Conservation (phyloP, 345 rosid genomes). For the Brassica incana region DNA sequence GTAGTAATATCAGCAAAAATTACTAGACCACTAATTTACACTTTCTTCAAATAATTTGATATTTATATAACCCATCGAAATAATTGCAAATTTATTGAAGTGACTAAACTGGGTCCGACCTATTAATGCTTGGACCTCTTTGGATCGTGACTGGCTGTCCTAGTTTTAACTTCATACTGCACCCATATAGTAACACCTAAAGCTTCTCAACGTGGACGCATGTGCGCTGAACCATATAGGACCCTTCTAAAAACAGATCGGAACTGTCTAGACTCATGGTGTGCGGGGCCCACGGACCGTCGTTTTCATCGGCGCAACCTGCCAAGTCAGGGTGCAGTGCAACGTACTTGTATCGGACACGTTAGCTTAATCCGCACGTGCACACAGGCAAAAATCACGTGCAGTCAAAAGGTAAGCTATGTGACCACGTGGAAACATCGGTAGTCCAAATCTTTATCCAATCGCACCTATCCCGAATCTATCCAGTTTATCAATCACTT, state of each 20-base stretch:
- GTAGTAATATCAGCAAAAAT: too few species aligned
- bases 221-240: constrained; percentile 30
- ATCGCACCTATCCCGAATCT: constrained; percentile 19
- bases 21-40: too few species aligned
- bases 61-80: not conserved
- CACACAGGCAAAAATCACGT: constrained; percentile 49
- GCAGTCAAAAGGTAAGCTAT: constrained; percentile 53
- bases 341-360: constrained; percentile 32
- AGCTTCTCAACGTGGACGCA: constrained; percentile 38
- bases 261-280: constrained; percentile 32
- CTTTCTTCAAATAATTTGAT: too few species aligned
- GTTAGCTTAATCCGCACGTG: constrained; percentile 38
- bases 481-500: constrained; percentile 13
- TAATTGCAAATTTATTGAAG: constrained; percentile 12
- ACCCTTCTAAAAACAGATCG: constrained; percentile 12
- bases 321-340: constrained; percentile 36
- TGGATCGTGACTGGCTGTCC: constrained; percentile 30
- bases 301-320: constrained; percentile 37
- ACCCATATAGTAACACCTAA: constrained; percentile 29
- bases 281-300: constrained; percentile 31
- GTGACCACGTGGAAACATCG: constrained; percentile 65
- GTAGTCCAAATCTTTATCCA: constrained; percentile 55
- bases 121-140: constrained; percentile 31
- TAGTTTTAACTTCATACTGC: constrained; percentile 27
- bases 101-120: constrained; percentile 32